Base-by-base conservation (phyloP, 441 rosid species). In the Erysimum cheiri region DNA sequence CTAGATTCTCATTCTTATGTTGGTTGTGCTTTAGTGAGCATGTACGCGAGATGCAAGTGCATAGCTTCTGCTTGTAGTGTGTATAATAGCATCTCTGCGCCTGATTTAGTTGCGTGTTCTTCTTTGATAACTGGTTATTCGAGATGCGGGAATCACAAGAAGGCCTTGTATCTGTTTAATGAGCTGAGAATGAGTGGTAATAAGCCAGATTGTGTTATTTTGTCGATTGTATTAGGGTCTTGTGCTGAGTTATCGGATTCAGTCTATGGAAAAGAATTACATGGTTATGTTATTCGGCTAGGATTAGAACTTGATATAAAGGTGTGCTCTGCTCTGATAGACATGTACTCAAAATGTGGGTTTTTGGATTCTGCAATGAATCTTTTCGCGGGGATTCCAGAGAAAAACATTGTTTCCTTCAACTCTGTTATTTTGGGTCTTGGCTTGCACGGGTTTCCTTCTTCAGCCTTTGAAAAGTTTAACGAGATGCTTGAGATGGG, bases 341-440 rank as follows among this genome's bases (percentile, higher is more conserved):
- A 87, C 82, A 84, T 92, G 97, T 92, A 92, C 63, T 76, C 84
- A 50, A 94, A 94, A 80, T 90, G 94, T 75, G 98, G 98, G 40
- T 62, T 74, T 66, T 22, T 88, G 74, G 73, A 59, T 64, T 73
- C 71, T 24, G 91, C 86, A 4, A 81, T 83, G 73, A 78, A 14
- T 35, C 76, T 83, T 64, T 94, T 90, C 36, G 71, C 66, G 31
- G 66, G 40, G 54, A 83, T 82, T 82, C 67, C 80, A 1, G 75
- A 78, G 57, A 78, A 79, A 57, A 88, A 83, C 64, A 58, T 77
- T 41, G 74, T 91, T 75, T 73, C 87, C 10, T 91, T 89, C 79
- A 94, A 94, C 79, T 76, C 93, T 0, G 72, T 84, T 66, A 89
- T 94, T 54, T 74, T 69, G 64, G 92, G 92, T 68, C 86, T 89